Percentiles rank a stretch among this genome's conserved stretches.
These are phyloP conservation scores for Mallotus repandus DNA, from an alignment of 441 rosid genomes.

Conservation along the genomic window DNA sequence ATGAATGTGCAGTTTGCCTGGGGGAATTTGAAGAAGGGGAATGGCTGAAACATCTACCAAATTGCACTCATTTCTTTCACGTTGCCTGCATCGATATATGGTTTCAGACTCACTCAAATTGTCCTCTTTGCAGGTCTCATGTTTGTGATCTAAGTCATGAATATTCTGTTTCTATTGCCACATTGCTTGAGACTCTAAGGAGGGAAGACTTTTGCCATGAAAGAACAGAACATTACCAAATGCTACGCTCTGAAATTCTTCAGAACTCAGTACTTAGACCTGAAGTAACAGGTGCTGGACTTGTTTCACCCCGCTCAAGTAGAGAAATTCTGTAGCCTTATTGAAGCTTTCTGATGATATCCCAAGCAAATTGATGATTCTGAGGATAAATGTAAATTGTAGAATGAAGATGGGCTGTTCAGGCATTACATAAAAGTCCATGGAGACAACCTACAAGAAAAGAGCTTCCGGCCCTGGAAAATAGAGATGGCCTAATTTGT, in stretches of 20 bases:
- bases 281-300: constrained; percentile 8
- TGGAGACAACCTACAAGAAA: no score
- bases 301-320: neutral
- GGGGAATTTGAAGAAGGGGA: constrained; percentile 63
- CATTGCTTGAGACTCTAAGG: constrained; percentile 17
- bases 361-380: neutral
- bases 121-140: constrained; percentile 56
- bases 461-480: no score
- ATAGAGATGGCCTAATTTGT: no score
- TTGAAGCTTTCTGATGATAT: neutral
- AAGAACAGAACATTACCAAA: constrained; percentile 19
- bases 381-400: no score
- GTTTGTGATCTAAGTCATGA: constrained; percentile 19
- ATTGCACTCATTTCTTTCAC: constrained; percentile 60
- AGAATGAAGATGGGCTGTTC: neutral
- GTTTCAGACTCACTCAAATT: constrained; percentile 59
- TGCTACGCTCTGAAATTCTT: constrained; percentile 12
- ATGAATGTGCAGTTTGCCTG: constrained; percentile 63
- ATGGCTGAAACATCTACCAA: constrained; percentile 47
- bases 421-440: neutral
- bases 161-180: constrained; percentile 12
- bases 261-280: neutral
- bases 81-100: constrained; percentile 55
- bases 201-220: constrained; percentile 34
- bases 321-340: neutral